Base-by-base conservation (phyloP, 306 rosid species). In the Macrotyloma uniflorum region DNA sequence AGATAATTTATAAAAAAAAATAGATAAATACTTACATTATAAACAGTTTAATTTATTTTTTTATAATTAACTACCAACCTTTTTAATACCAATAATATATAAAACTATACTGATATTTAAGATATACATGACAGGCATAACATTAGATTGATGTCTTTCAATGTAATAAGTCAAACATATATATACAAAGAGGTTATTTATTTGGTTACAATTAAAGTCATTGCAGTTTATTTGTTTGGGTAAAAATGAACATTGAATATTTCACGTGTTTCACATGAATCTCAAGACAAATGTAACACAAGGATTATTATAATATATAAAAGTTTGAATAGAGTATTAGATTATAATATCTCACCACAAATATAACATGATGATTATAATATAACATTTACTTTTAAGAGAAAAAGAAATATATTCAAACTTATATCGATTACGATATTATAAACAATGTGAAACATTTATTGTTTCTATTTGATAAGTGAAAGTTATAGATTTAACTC, bases 221-320 rank as follows among this genome's bases (percentile, higher is more conserved):
- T 23, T 22, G 8, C n/a, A n/a, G 35, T 23, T 57, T 57, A 24
- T 57, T 57, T 24, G 36, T 18, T 12, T 57, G 35, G 62, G n/a
- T 5, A 57, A 3, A 58, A 58, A 22, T 24, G 38, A 24, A 58
- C 26, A 2, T 8, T 58, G 19, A 32, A 58, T 19, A 33, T 55
- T 55, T 55, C 65, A 58, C 65, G 19, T 58, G 65, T 58, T 30
- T 58, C 65, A 58, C 38, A 26, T 57, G 64, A 12, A 57, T 57
- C 18, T 23, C 64, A 24, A 23, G 64, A 57, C 64, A 57, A 24
- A 57, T 9, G 9, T 18, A 54, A 20, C 1, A 10, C 5, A 22
- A 9, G 30, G 13, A 8, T 53, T n/a, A 8, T 53, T 8, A 20
- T 8, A 10, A 22, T 20, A 54, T 14, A 53, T 3, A 20, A 53